phyloP scores from a whole-genome alignment of 768 basidiomycete genomes.

The Arthromyces matolae region DNA sequence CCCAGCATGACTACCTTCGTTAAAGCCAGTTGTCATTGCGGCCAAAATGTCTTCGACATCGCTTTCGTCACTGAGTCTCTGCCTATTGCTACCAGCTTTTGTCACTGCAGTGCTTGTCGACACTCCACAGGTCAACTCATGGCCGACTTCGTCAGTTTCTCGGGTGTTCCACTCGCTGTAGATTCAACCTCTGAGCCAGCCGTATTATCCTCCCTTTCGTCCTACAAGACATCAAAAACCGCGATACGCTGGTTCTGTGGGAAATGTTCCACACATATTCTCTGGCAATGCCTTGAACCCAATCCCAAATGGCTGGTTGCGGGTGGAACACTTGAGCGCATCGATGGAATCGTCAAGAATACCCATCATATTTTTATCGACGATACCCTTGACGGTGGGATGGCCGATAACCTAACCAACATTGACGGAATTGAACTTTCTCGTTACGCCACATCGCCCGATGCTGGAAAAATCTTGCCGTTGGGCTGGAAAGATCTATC shows the following conservation, averaged over 20 bases:
- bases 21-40: slow-evolving; percentile 26
- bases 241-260: slow-evolving; percentile 17
- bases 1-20: slow-evolving; percentile 19
- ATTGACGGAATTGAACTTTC: slow-evolving; percentile 13
- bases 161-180: slow-evolving; percentile 10
- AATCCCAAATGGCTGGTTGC: slow-evolving; percentile 12
- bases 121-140: slow-evolving; percentile 25
- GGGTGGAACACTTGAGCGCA: slow-evolving; percentile 12
- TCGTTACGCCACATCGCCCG: slow-evolving; percentile 4
- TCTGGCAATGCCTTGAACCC: slow-evolving; percentile 10
- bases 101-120: slow-evolving; percentile 29
- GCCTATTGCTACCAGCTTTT: slow-evolving; percentile 19
- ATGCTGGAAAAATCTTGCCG: slow-evolving; percentile 2
- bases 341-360: slow-evolving; percentile 9
- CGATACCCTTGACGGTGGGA: slow-evolving; percentile 19
- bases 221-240: slow-evolving; percentile 11
- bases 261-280: slow-evolving; percentile 16
- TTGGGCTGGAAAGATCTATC: slow-evolving; percentile 9
- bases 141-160: slow-evolving; percentile 14
- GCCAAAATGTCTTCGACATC: slow-evolving; percentile 19
- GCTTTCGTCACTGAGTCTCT: slow-evolving; percentile 18
- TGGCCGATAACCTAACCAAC: slow-evolving; percentile 12
- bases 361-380: slow-evolving; percentile 14
- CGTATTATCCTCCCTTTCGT: slow-evolving; percentile 12
- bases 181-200: slow-evolving; percentile 6